Base-by-base conservation (phyloP, 805 yeast genomes). In the Cyberlindnera japonica region DNA sequence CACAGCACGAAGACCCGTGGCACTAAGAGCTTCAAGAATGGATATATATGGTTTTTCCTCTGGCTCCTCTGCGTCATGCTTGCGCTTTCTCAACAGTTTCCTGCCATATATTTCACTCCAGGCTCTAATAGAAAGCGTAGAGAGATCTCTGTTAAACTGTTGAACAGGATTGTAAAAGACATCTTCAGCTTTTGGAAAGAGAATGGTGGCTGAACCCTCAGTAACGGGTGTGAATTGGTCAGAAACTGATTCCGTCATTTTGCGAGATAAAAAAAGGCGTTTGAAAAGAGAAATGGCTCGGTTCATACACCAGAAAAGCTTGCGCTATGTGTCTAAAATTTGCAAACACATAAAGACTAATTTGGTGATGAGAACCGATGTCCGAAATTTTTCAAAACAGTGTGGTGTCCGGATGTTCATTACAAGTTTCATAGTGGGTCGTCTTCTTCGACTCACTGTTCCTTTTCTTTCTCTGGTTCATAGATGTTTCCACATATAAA, bases 161-260 rank as follows among this genome's bases (percentile, higher is more conserved):
- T 93, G 99, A 41, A 93, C 84, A 9, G 95, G 97, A 59, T 93
- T 93, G 64, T 93, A 93, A 58, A 93, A 93, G 10, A 93, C 99
- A 45, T 72, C 72, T 50, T 85, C 89, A 35, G 80, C 80, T 53
- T 85, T 82, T 4, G 95, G 91, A 47, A 83, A 84, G 23, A 90
- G 68, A 32, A 93, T 80, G 18, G 81, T 75, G 12, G 98, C 97
- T 41, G 73, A 68, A 2, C 99, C 99, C 61, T 93, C 99, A 15
- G 62, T 63, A 14, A 71, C 67, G n/a, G 63, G 58, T 32, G 68
- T 67, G 53, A 55, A 69, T 13, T 68, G 64, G 13, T 33, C 42
- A 6, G 35, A 10, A 24, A 34, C 23, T 19, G 38, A 33, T 17
- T 35, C 38, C n/a, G 38, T 32, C 43, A 38, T 43, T 27, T 24